These are phyloP conservation scores for Lachnellula subtilissima DNA, from an alignment of 2,329 filamentous ascomycete genomes.

Conservation along the genomic window DNA sequence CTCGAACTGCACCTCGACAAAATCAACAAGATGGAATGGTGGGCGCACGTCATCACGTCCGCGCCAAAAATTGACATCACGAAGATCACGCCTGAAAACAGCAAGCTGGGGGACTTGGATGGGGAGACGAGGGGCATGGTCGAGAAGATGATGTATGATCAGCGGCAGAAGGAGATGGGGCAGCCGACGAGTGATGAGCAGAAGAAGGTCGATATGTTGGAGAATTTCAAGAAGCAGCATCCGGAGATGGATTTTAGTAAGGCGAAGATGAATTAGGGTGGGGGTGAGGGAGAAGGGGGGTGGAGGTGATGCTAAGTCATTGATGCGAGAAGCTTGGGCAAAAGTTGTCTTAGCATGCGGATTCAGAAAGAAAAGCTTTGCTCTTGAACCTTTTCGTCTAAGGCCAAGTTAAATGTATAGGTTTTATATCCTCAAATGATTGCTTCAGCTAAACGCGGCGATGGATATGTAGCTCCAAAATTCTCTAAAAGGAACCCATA, in stretches of 20 bases:
- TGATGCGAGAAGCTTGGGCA: not conserved
- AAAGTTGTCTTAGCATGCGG: too few relatives aligned
- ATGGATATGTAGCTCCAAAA: too few relatives aligned
- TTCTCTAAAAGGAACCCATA: too few relatives aligned
- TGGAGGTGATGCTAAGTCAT: not conserved
- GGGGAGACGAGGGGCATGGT: slow-evolving; percentile 96
- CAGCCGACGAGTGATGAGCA: slow-evolving; percentile 88
- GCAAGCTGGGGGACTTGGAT: slow-evolving; percentile 85
- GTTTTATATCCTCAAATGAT: too few relatives aligned
- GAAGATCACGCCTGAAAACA: slow-evolving; percentile 92
- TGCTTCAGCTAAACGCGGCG: too few relatives aligned
- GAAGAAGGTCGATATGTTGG: slow-evolving; percentile 88
- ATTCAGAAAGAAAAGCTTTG: too few relatives aligned
- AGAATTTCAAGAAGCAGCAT: slow-evolving; percentile 73
- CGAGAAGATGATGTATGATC: slow-evolving; percentile 99
- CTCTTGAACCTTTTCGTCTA: too few relatives aligned
- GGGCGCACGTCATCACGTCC: slow-evolving; percentile 81
- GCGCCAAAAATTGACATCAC: slow-evolving; percentile 91
- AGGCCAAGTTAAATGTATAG: too few relatives aligned
- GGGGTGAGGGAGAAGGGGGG: not conserved
- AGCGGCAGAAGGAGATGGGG: slow-evolving; percentile 91
- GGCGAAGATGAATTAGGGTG: slow-evolving; percentile 54
- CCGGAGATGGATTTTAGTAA: slow-evolving; percentile 70
- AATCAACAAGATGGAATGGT: slow-evolving; percentile 96
- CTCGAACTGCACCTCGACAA: slow-evolving; percentile 90